phyloP scores from a whole-genome alignment of 805 yeast genomes.

The Cyberlindnera veronae region DNA sequence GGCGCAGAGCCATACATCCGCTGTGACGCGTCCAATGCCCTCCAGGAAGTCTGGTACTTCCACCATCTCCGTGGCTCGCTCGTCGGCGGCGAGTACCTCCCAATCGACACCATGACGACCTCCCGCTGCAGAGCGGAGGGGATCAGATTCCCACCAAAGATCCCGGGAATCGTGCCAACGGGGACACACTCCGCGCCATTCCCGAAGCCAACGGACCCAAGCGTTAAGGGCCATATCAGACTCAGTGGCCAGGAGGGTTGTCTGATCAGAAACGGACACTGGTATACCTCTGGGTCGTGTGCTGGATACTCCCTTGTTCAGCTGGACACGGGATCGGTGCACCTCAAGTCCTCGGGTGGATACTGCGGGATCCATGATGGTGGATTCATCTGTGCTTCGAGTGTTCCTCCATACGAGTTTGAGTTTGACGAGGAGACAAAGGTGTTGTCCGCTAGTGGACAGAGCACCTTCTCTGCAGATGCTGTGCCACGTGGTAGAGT shows the following conservation, averaged over 20 bases:
- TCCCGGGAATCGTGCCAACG: slow-evolving; percentile 26
- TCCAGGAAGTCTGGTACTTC: slow-evolving; percentile 28
- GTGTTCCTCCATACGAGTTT: slow-evolving; percentile 42
- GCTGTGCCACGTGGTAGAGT: slow-evolving; percentile 30
- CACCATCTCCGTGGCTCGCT: slow-evolving; percentile 72
- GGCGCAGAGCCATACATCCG: slow-evolving; percentile 17
- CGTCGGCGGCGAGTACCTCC: slow-evolving; percentile 56
- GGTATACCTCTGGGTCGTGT: slow-evolving; percentile 80
- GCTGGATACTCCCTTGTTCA: slow-evolving; percentile 58
- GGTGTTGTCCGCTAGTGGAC: slow-evolving; percentile 13
- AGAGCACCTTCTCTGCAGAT: slow-evolving; percentile 11
- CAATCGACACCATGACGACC: slow-evolving; percentile 52
- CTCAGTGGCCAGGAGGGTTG: slow-evolving; percentile 61
- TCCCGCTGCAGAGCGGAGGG: slow-evolving; percentile 69
- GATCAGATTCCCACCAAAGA: slow-evolving; percentile 56
- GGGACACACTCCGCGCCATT: slow-evolving; percentile 10
- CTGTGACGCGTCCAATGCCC: slow-evolving; percentile 16
- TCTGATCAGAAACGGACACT: slow-evolving; percentile 78
- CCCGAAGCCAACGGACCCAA: slow-evolving; percentile 30
- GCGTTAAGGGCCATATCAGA: slow-evolving; percentile 43
- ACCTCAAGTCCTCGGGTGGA: slow-evolving; percentile 66
- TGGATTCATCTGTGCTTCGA: slow-evolving; percentile 42
- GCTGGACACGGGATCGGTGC: slow-evolving; percentile 44
- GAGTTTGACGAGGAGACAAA: slow-evolving; percentile 8
- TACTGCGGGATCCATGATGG: slow-evolving; percentile 53